These are phyloP conservation scores for Ichthyophthirius multifiliis DNA, from an alignment of 169 alveolate species.

Conservation along the genomic window DNA sequence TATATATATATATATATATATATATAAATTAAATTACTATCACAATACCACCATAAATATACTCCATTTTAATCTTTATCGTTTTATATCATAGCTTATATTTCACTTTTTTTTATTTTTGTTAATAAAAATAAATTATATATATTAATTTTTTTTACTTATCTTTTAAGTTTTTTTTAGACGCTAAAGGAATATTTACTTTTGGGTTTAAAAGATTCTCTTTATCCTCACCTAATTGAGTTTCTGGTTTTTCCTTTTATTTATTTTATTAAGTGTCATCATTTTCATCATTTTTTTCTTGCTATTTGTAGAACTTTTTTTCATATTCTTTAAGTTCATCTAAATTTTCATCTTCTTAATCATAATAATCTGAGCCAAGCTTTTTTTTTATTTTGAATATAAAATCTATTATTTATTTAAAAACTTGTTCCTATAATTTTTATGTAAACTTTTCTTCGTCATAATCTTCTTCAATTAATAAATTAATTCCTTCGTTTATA, in stretches of 20 bases:
- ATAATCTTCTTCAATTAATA: slow-evolving; percentile 24
- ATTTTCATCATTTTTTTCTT: not conserved
- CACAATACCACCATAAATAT: slow-evolving; percentile 42
- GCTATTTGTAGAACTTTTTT: not conserved
- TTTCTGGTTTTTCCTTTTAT: not conserved
- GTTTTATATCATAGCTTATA: not conserved
- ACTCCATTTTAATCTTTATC: slow-evolving; percentile 17
- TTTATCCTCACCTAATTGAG: slow-evolving; percentile 1
- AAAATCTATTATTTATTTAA: not conserved
- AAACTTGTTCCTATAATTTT: not conserved
- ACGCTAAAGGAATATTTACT: slow-evolving; percentile 20
- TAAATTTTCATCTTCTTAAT: slow-evolving; percentile 11
- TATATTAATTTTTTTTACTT: slow-evolving; percentile 1
- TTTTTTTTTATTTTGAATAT: slow-evolving; percentile 8
- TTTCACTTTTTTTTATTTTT: not conserved
- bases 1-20: not conserved
- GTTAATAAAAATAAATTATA: not conserved
- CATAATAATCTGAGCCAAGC: slow-evolving; percentile 23
- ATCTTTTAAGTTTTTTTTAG: slow-evolving; percentile 20
- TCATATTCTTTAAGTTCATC: slow-evolving; percentile 17
- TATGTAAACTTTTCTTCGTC: slow-evolving; percentile 8
- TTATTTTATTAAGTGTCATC: not conserved
- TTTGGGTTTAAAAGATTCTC: slow-evolving; percentile 34
- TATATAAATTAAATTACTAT: not conserved
- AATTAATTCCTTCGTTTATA: slow-evolving; percentile 3